Evolutionary conservation across 2,329 filamentous ascomycete genomes (phyloP).

Genomic region (Lasiodiplodia sp.): DNA sequence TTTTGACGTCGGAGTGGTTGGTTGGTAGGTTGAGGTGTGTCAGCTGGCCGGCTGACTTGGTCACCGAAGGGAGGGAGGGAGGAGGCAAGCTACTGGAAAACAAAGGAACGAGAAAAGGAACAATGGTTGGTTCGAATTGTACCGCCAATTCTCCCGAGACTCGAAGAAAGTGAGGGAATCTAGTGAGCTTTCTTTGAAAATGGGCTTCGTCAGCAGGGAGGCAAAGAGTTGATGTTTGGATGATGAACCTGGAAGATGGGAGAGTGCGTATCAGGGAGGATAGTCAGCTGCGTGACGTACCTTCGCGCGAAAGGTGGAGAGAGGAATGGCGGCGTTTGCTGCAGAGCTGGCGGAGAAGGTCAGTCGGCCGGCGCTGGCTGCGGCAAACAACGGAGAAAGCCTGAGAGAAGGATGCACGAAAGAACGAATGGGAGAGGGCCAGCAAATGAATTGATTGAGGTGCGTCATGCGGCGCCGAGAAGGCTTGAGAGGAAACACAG

Average conservation of each 20-base stretch:
- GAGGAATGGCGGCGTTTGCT: not conserved
- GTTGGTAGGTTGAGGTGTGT: not conserved
- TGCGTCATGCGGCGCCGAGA: slow-evolving; percentile 9
- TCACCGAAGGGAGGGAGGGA: not conserved
- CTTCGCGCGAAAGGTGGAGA: not conserved
- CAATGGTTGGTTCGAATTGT: not conserved
- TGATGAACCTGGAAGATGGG: not conserved
- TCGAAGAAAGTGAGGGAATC: not conserved
- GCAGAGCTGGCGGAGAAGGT: not conserved
- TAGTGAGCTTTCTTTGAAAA: not conserved
- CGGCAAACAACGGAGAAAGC: too few species aligned
- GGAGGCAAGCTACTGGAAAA: not conserved
- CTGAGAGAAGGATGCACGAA: too few species aligned
- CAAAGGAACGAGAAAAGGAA: not conserved
- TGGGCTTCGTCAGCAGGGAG: not conserved
- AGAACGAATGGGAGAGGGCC: not conserved
- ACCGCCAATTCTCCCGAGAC: not conserved
- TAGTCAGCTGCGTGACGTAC: not conserved
- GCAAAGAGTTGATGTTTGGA: too few species aligned
- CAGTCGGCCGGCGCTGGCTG: not conserved
- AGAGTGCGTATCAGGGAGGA: too few species aligned
- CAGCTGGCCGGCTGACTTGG: not conserved
- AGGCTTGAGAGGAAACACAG: not conserved
- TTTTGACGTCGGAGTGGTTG: not conserved
- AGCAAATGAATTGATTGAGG: not conserved